Percentiles rank a stretch among this genome's conserved stretches.
phyloP scores from a whole-genome alignment of 148 eudicot genomes.

The Polygonum aviculare region DNA sequence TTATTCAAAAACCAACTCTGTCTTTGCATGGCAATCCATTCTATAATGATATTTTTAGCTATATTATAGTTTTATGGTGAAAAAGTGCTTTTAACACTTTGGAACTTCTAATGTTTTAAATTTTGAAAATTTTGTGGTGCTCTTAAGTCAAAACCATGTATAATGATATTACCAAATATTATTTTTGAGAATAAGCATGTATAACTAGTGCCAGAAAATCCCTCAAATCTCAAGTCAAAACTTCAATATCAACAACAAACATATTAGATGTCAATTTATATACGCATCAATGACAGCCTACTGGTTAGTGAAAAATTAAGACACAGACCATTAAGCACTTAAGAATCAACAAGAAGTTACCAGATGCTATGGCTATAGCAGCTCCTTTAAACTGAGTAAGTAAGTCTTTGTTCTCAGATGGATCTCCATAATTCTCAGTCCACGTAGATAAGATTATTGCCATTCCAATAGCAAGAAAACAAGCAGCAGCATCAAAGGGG shows the following conservation, averaged over 20 bases:
- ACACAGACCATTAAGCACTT: neutral
- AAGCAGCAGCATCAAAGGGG: conserved; percentile 94
- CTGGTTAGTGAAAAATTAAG: no score
- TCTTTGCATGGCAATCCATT: no score
- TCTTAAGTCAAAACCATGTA: no score
- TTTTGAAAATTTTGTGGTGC: no score
- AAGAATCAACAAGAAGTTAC: conserved; percentile 19
- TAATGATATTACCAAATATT: no score
- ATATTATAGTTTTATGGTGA: no score
- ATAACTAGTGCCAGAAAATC: no score
- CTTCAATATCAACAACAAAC: neutral
- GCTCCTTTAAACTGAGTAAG: conserved; percentile 91
- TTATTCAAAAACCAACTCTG: neutral
- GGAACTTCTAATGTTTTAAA: no score
- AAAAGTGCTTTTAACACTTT: no score
- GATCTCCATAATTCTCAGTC: conserved; percentile 92
- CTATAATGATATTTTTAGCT: no score
- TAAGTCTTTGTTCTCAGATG: conserved; percentile 91
- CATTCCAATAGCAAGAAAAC: conserved; percentile 95
- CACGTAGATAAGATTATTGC: conserved; percentile 81
- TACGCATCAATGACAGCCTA: neutral
- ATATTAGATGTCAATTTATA: neutral
- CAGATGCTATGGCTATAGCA: conserved; percentile 96
- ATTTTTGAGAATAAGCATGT: no score
- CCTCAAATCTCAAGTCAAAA: neutral